Evolutionary conservation across 2,329 filamentous ascomycete species (phyloP), one percentile per base, ranked within the genome.

Genomic region (Arthrocladium fulminans): DNA sequence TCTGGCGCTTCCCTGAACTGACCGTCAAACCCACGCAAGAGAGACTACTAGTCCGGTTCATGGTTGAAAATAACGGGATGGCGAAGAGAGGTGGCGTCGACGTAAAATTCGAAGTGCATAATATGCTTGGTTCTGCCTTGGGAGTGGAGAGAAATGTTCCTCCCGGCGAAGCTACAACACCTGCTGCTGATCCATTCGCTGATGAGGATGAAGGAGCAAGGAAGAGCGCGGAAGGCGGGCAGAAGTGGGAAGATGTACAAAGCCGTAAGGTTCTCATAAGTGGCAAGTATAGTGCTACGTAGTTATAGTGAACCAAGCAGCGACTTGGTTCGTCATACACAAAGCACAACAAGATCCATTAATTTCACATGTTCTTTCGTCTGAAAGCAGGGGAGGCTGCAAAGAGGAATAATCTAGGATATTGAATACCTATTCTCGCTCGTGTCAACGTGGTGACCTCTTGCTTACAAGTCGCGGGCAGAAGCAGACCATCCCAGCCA

Each of bases 41-140:
- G 76, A 84, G 59, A 90, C 79, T 96, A 50, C 81, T 95, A 5
- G 92, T 88, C 51, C 80, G 88, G 2, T 85, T 98, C 57, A 71
- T 83, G 20, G 86, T 86, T 0, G 83, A 89, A 27, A 79, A 79
- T 20, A 74, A 79, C 45, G 51, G 53, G 24, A 80, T 80, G 58
- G 81, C 86, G 0, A 80, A 79, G 54, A 79, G 85, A 3, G 88
- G 88, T 0, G 81, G 79, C 47, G 76, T 94, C 7, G 90, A 98
- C 64, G 86, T 86, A 0, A 75, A 83, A 48, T 96, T 89, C 81
- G 88, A 95, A 63, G 70, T 84, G 19, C 63, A 71, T 2, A 71
- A 76, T 32, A 67, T 76, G 25, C 67, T 69, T 1, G 77, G 77
- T 1, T 84, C 80, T 55, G 81, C 80, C 8, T 77, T 96, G 48